These are phyloP conservation scores for Chalaropsis thielavioides DNA, from an alignment of 2,329 filamentous ascomycete genomes.

Conservation along the genomic window DNA sequence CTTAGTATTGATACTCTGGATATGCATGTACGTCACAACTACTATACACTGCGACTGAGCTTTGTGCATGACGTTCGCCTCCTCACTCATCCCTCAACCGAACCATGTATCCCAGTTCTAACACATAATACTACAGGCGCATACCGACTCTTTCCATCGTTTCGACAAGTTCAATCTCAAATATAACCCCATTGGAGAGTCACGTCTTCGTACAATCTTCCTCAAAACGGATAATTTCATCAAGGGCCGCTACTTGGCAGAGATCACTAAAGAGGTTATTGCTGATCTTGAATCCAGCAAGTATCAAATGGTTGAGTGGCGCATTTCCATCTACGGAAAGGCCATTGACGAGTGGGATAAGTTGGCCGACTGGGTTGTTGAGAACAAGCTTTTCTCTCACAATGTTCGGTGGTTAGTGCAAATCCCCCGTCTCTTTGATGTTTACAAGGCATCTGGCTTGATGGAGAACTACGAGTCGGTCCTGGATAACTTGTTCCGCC, in stretches of 20 bases:
- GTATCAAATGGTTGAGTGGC: conserved; percentile 99
- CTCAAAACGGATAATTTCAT: conserved; percentile 98
- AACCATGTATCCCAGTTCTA: too few relatives aligned
- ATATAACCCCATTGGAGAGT: conserved; percentile 95
- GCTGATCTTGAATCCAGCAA: conserved; percentile 95
- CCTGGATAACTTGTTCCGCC: conserved; percentile 80
- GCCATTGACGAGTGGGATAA: conserved; percentile 95
- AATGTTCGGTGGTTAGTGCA: conserved; percentile 97
- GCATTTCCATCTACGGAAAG: conserved; percentile 91
- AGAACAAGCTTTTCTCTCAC: conserved; percentile 95
- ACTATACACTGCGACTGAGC: not conserved
- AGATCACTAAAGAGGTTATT: conserved; percentile 97
- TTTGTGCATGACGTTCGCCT: too few relatives aligned
- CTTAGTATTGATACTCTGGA: conserved; percentile 95
- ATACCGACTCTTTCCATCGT: conserved; percentile 94
- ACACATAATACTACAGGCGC: conserved; percentile 41
- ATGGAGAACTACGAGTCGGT: conserved; percentile 87
- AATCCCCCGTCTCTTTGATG: conserved; percentile 83
- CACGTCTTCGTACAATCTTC: conserved; percentile 90
- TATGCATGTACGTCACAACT: conserved; percentile 63
- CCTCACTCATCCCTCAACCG: too few relatives aligned
- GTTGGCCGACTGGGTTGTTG: conserved; percentile 88
- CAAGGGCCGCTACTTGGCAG: conserved; percentile 83
- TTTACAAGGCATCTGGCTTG: conserved; percentile 78
- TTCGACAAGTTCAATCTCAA: conserved; percentile 99